Percentiles rank a stretch among this genome's conserved stretches.
Conservation (phyloP, 306 rosid genomes). For the Gastrolobium bilobum region DNA sequence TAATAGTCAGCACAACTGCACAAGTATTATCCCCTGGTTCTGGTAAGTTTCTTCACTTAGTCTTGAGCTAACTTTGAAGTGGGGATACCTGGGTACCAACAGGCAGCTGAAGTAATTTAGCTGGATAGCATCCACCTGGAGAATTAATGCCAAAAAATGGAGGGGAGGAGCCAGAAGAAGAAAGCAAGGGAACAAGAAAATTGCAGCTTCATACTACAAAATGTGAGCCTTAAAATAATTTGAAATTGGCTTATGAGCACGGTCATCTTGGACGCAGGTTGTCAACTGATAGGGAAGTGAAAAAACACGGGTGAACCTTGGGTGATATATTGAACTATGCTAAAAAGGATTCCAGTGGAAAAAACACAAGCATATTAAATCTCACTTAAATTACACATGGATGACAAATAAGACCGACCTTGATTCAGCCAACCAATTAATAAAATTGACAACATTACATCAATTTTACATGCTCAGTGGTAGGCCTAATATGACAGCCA, state of each 20-base stretch:
- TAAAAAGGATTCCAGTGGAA: background rate
- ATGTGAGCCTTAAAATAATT: background rate
- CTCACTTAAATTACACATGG: slow-evolving; percentile 2
- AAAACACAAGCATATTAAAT: background rate
- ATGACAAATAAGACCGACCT: slow-evolving; percentile 37
- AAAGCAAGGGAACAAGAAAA: background rate
- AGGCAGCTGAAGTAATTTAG: background rate
- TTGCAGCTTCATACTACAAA: slow-evolving; percentile 5
- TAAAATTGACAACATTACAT: slow-evolving; percentile 40
- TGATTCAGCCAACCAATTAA: slow-evolving; percentile 33
- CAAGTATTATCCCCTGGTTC: background rate
- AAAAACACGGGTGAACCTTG: background rate
- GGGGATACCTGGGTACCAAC: background rate
- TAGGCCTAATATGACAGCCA: slow-evolving; percentile 45
- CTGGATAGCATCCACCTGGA: background rate
- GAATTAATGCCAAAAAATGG: background rate
- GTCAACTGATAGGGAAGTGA: background rate
- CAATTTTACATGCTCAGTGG: slow-evolving; percentile 38
- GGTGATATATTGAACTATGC: background rate
- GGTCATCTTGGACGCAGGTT: background rate
- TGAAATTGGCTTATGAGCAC: background rate
- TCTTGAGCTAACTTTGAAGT: background rate
- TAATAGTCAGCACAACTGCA: background rate
- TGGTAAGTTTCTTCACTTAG: slow-evolving; percentile 1
- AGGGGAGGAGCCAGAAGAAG: background rate